Percentiles rank a stretch among this genome's conserved stretches.
Conservation (phyloP, 2,329 filamentous ascomycete species). For the Rhinocladiella similis region DNA sequence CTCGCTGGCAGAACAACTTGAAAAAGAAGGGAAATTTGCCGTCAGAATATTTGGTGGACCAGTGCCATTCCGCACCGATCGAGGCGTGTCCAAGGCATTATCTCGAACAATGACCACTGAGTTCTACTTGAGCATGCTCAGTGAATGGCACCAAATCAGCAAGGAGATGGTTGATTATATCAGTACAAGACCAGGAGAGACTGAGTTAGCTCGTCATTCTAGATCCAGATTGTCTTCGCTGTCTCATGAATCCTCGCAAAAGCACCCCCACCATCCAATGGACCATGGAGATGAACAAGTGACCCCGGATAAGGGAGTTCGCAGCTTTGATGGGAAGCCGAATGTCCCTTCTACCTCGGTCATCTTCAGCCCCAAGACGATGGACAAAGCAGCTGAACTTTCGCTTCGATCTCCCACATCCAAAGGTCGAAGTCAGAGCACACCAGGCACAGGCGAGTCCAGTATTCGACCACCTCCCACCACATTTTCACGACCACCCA, state of each 20-base stretch:
- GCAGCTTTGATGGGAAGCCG: not conserved
- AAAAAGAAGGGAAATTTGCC: slow-evolving; percentile 52
- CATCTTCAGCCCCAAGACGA: slow-evolving; percentile 25
- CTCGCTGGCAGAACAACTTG: slow-evolving; percentile 59
- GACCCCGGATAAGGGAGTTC: not conserved
- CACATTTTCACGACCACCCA: slow-evolving; percentile 14
- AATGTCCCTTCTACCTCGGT: slow-evolving; percentile 1
- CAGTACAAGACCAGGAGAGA: slow-evolving; percentile 36
- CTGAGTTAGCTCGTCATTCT: not conserved
- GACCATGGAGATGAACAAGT: not conserved
- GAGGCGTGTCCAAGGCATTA: slow-evolving; percentile 21
- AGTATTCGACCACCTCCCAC: slow-evolving; percentile 3
- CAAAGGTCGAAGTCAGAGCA: slow-evolving; percentile 14
- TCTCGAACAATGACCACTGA: slow-evolving; percentile 41
- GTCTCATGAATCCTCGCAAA: not conserved
- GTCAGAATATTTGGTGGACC: slow-evolving; percentile 53
- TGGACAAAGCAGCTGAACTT: slow-evolving; percentile 17
- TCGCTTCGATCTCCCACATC: slow-evolving; percentile 15
- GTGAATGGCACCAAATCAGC: slow-evolving; percentile 74
- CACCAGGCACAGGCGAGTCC: slow-evolving; percentile 3
- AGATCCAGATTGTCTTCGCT: slow-evolving; percentile 1
- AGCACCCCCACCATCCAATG: not conserved
- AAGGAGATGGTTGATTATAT: slow-evolving; percentile 66
- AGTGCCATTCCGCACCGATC: slow-evolving; percentile 27
- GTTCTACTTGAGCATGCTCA: slow-evolving; percentile 67